Conservation (phyloP, 176 grass and related monocot genomes). For the Rhipidocladum racemiflorum region DNA sequence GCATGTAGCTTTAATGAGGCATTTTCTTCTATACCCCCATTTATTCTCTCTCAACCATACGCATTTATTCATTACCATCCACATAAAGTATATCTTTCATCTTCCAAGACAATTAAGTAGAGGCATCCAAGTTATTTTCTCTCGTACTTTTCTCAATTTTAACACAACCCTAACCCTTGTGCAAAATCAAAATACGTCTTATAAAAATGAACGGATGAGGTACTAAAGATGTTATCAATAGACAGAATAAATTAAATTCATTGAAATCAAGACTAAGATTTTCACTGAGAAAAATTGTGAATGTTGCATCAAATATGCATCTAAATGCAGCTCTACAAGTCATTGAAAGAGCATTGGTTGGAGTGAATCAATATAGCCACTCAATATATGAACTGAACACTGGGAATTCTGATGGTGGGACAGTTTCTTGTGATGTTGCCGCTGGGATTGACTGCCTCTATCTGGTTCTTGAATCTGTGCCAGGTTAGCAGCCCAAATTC, state of each 20-base stretch:
- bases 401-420: constrained; percentile 65
- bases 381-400: constrained; percentile 67
- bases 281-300: constrained; percentile 73
- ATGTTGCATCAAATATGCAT: constrained; percentile 50
- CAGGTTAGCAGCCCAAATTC: constrained; percentile 52
- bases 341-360: constrained; percentile 84
- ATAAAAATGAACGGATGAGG: no score
- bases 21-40: no score
- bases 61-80: no score
- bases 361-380: constrained; percentile 62
- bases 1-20: no score
- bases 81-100: no score
- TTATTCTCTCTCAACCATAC: no score
- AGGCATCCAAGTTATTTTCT: no score
- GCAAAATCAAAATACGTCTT: no score
- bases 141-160: no score
- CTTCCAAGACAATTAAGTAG: no score
- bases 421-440: constrained; percentile 65
- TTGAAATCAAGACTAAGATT: constrained; percentile 75
- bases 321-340: constrained; percentile 54
- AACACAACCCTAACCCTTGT: no score
- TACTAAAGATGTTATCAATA: constrained; percentile 32
- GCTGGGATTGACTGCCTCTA: constrained; percentile 77
- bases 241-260: constrained; percentile 50
- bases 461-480: constrained; percentile 76